These are phyloP conservation scores for Xylariomycetidae sp. DNA, from an alignment of 2,329 filamentous ascomycete species.

Conservation along the genomic window DNA sequence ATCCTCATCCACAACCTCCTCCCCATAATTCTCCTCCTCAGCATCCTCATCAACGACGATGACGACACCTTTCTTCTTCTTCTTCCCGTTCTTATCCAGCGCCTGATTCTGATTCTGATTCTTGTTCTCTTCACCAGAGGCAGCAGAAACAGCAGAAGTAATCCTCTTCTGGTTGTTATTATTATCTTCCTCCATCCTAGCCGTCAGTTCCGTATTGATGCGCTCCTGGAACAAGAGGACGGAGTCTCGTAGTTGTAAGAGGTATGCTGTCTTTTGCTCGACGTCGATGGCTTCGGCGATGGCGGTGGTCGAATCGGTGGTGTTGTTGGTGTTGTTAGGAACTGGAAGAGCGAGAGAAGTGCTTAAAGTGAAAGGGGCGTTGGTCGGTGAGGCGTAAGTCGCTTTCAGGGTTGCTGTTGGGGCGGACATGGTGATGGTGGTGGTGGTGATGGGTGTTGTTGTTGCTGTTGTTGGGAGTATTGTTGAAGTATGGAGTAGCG, in stretches of 20 bases:
- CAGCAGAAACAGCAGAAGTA: no score
- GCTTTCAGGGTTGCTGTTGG: conserved; percentile 35
- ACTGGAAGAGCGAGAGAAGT: conserved; percentile 26
- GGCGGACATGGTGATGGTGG: conserved; percentile 2
- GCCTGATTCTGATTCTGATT: conserved; percentile 19
- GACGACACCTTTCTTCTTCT: conserved; percentile 20
- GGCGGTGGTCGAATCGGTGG: background rate
- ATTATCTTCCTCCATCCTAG: conserved; percentile 71
- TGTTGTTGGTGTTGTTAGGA: no score
- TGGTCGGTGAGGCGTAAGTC: conserved; percentile 49
- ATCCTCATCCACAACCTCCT: conserved; percentile 70
- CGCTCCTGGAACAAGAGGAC: conserved; percentile 56
- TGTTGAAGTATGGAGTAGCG: conserved; percentile 1
- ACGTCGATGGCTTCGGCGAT: conserved; percentile 8
- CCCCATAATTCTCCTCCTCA: conserved; percentile 78
- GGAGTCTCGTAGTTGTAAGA: conserved; percentile 54
- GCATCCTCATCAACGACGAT: conserved; percentile 46
- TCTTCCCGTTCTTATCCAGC: conserved; percentile 10
- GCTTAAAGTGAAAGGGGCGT: conserved; percentile 41
- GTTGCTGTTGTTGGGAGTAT: no score
- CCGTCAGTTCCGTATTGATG: conserved; percentile 67
- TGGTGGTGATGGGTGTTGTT: no score
- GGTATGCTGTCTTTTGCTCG: conserved; percentile 49
- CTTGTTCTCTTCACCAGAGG: no score
- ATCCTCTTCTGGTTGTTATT: no score